Evolutionary conservation across 352 stramenopile species (phyloP), one percentile per base, ranked within the genome.

Genomic region (Globisporangium splendens): DNA sequence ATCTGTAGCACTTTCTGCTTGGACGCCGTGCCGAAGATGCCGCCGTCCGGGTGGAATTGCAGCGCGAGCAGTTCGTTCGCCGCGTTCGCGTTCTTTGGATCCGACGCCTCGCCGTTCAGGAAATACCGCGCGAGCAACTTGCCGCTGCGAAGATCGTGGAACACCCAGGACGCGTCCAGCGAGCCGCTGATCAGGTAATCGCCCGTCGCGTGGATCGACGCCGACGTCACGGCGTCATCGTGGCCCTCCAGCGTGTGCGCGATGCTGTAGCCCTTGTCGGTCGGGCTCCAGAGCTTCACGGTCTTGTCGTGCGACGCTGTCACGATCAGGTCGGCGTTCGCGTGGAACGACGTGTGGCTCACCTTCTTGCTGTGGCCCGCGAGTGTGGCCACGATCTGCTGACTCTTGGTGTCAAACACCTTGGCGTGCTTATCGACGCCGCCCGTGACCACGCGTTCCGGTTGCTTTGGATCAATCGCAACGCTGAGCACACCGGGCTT

Each of bases 11-110:
- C 62, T 56, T 83, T 79, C 61, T 79, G 83, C 52, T 70, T 89
- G 54, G 68, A 66, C 35, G 61, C 76, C 48, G 82, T 70, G 68
- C 88, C 73, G 68, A 98, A 91, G 70, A 99, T 96, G 8, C 96
- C 78, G 46, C 96, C 96, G 71, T 99, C 96, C 12, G 95, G 95
- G 74, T 99, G 96, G 63, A 98, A 97, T 13, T 68, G 62, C 10
- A 75, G 60, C 28, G 68, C 75, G 31, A 75, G 73, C 14, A 61
- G 63, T 35, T 79, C 69, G 33, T 91, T 81, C 3, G 56, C 39
- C 3, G 52, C 59, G 44, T 76, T 76, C 0, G 50, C 52, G n/a
- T 69, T 66, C n/a, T 54, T 63, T 0, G 43, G 20, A 4, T 68
- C 50, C 46, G 56, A 22, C n/a, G 69, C 38, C 50, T 79, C 71